A percentile compares a stretch with the other conserved stretches of the same genome.
Conservation (phyloP, 495 filamentous ascomycete species). For the Xylaria castorea region DNA sequence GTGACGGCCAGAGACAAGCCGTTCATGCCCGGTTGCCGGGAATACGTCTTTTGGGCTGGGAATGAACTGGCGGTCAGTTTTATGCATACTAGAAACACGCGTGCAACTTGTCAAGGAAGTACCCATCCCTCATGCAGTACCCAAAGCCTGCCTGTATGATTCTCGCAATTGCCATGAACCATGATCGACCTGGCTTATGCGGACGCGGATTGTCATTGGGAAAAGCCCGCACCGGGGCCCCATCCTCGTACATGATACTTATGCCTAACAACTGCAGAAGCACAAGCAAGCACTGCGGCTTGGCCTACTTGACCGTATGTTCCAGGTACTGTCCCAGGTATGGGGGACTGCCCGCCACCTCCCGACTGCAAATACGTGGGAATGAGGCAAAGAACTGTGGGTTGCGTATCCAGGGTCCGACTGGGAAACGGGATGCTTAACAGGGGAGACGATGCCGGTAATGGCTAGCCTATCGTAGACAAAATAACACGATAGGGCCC, state of each 20-base stretch:
- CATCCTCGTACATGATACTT: constrained; percentile 41
- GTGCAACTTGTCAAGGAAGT: constrained; percentile 26
- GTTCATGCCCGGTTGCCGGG: constrained; percentile 40
- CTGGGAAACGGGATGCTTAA: constrained; percentile 14
- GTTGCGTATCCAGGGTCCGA: constrained; percentile 18
- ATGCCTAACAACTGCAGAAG: constrained; percentile 32
- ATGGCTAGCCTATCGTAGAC: constrained; percentile 9
- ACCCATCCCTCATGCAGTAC: constrained; percentile 27
- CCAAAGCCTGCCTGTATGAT: constrained; percentile 40
- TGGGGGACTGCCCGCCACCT: constrained; percentile 21
- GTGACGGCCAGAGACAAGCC: constrained; percentile 24
- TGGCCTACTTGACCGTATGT: constrained; percentile 25
- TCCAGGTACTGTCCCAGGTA: constrained; percentile 20
- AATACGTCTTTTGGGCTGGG: constrained; percentile 38
- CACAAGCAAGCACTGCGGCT: constrained; percentile 22
- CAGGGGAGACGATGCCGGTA: constrained; percentile 23
- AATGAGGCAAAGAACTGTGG: constrained; percentile 23
- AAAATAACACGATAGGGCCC: constrained; percentile 2
- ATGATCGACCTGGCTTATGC: constrained; percentile 44
- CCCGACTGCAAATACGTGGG: constrained; percentile 11
- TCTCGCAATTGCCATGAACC: constrained; percentile 43
- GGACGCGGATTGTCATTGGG: constrained; percentile 37
- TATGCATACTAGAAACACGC: constrained; percentile 29
- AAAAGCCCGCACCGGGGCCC: constrained; percentile 41
- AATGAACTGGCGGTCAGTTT: constrained; percentile 46